Base-by-base conservation (phyloP, 306 rosid genomes). In the Dalbergia cultrata region DNA sequence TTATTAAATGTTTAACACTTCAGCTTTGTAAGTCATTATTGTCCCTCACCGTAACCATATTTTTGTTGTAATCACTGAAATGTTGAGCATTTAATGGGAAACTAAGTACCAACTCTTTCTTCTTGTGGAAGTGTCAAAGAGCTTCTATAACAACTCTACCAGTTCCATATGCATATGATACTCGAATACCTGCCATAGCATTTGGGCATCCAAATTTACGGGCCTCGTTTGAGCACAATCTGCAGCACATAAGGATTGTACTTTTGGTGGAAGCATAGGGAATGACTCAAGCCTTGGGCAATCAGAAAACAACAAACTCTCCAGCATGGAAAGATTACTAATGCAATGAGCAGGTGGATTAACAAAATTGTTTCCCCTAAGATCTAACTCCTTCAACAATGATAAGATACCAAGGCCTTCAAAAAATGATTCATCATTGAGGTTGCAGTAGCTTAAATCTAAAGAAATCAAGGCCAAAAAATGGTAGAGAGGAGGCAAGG, bases 221-320 rank as follows among this genome's bases (percentile, higher is more conserved):
- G 58, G 44, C 35, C 65, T 33, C 34, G 47, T 26, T 45, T 45
- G 11, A 62, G 80, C 9, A 17, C 71, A 45, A 33, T 75, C 47
- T 61, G 5, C 35, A 22, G 70, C 11, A 45, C 11, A 33, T 52
- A 47, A 47, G 61, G 34, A 45, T 31, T 45, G 61, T 33, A n/a
- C 11, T 31, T 62, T 62, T 75, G 80, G 59, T 61, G 80, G 80
- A 62, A 75, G 80, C 70, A 31, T 31, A 44, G 80, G 71, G 37
- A 75, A 45, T 12, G 50, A 62, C 69, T 75, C 49, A 61, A 75
- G 80, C 12, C 33, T 75, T 26, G 49, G 18, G 35, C 60, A 61
- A 75, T 62, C 33, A 62, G 33, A 31, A 9, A 75, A 61, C 18
- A 45, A 44, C 80, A 75, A 62, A n/a, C 47, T 75, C 70, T 75